phyloP scores from a whole-genome alignment of 352 stramenopile genomes.

The Globisporangium barbulae region DNA sequence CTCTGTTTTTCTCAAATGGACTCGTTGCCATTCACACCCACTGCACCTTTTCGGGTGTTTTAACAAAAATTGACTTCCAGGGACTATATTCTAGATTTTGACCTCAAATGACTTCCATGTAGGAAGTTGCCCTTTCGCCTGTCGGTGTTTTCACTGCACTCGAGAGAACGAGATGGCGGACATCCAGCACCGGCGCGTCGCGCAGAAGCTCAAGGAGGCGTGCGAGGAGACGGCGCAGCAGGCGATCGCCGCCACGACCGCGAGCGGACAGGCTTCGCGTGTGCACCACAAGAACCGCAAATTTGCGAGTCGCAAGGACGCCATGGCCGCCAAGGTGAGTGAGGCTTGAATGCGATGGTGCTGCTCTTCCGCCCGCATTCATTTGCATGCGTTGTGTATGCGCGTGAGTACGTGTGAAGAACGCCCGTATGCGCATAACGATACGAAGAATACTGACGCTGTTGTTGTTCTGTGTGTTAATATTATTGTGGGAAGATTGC shows the following conservation, averaged over 20 bases:
- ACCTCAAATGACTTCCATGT: neutral
- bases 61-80: neutral
- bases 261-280: conserved; percentile 61
- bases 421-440: no score
- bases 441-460: no score
- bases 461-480: neutral
- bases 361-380: no score
- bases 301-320: conserved; percentile 76
- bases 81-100: neutral
- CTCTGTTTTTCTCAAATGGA: neutral
- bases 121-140: neutral
- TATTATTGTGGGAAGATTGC: neutral
- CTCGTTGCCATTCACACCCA: conserved; percentile 3
- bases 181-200: conserved; percentile 62
- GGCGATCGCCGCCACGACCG: conserved; percentile 68
- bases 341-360: neutral
- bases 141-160: neutral
- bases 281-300: conserved; percentile 87
- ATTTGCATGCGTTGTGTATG: no score
- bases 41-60: neutral
- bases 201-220: conserved; percentile 68
- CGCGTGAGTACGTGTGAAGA: no score
- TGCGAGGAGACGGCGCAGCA: conserved; percentile 82
- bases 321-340: conserved; percentile 70
- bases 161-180: conserved; percentile 39